These are phyloP conservation scores for Aphanomyces euteiches DNA, from an alignment of 352 stramenopile species.

Conservation along the genomic window DNA sequence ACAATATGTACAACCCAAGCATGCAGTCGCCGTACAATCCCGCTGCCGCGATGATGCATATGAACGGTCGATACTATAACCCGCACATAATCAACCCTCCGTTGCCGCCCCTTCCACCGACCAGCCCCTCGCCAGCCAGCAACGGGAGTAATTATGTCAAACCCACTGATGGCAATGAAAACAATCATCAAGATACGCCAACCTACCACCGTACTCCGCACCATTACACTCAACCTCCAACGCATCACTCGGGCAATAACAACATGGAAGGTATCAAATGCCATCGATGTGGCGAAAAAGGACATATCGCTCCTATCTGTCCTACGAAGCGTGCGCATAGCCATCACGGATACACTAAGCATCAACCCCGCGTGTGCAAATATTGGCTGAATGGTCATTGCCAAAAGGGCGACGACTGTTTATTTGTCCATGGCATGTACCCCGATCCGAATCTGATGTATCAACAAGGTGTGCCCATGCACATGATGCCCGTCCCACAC, in stretches of 20 bases:
- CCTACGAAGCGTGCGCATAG: not conserved
- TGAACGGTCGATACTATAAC: constrained; percentile 27
- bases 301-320: constrained; percentile 12
- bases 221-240: not conserved
- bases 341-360: constrained; percentile 9
- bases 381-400: constrained; percentile 28
- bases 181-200: not conserved
- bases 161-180: too few species aligned
- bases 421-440: constrained; percentile 22
- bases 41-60: not conserved
- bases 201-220: not conserved
- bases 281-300: constrained; percentile 25
- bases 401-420: constrained; percentile 26
- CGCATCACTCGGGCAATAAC: not conserved
- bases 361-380: constrained; percentile 24
- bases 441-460: constrained; percentile 5
- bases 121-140: constrained; percentile 46
- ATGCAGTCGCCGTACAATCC: constrained; percentile 16
- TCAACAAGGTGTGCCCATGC: not conserved
- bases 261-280: constrained; percentile 22
- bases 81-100: constrained; percentile 22
- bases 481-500: not conserved
- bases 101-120: constrained; percentile 34
- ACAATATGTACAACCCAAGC: not conserved
- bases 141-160: too few species aligned